These are phyloP conservation scores for Euphorbia pulcherrima DNA, from an alignment of 345 rosid species.

Conservation along the genomic window DNA sequence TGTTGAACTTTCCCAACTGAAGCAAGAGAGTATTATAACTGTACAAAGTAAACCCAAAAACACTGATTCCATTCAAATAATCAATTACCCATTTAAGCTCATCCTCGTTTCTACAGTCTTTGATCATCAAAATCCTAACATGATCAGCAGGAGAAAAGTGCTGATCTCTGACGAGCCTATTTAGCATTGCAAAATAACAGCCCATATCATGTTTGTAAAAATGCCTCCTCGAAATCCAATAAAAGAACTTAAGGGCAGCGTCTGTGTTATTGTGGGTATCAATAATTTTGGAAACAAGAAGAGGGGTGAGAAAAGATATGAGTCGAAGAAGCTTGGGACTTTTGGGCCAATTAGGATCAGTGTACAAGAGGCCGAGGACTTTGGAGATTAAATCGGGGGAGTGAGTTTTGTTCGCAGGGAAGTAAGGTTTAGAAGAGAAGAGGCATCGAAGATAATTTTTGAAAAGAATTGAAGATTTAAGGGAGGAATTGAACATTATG, in stretches of 20 bases:
- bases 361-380: constrained; percentile 32
- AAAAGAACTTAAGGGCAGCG: constrained; percentile 37
- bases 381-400: constrained; percentile 27
- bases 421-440: constrained; percentile 21
- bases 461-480: not conserved
- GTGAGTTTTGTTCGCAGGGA: constrained; percentile 3
- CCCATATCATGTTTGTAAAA: constrained; percentile 48
- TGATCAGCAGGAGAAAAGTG: constrained; percentile 42
- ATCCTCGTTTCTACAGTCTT: constrained; percentile 43
- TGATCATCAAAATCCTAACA: constrained; percentile 57
- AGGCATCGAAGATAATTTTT: not conserved
- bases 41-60: constrained; percentile 44
- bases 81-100: constrained; percentile 47
- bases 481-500: constrained; percentile 8
- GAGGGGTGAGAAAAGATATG: constrained; percentile 33
- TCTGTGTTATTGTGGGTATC: constrained; percentile 32
- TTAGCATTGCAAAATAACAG: constrained; percentile 44
- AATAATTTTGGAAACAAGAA: constrained; percentile 46
- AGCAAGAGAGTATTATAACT: constrained; percentile 53
- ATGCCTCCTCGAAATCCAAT: constrained; percentile 47
- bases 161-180: constrained; percentile 44
- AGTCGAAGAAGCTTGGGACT: constrained; percentile 37
- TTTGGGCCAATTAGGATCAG: constrained; percentile 36
- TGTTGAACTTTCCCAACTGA: constrained; percentile 51
- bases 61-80: constrained; percentile 36